Evolutionary conservation across 352 stramenopile genomes (phyloP).

Genomic region (Phytophthora syringae): DNA sequence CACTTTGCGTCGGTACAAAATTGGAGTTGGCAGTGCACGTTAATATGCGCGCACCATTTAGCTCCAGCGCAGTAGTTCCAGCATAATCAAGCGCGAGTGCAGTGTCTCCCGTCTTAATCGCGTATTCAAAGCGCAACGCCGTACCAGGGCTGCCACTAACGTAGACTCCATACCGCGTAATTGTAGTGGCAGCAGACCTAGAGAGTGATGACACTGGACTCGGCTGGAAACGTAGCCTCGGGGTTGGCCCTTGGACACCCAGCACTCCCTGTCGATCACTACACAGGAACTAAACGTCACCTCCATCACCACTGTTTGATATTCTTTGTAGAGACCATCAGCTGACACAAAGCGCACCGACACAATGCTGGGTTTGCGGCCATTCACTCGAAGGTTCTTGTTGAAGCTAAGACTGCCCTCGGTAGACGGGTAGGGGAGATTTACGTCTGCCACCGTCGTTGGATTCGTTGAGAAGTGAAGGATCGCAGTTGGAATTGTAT

Average conservation of each 20-base stretch:
- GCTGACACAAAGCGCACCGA: constrained; percentile 58
- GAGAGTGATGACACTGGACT: constrained; percentile 39
- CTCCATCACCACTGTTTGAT: constrained; percentile 65
- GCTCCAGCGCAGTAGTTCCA: constrained; percentile 52
- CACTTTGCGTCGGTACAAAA: constrained; percentile 50
- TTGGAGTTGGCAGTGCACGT: constrained; percentile 53
- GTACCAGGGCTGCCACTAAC: constrained; percentile 57
- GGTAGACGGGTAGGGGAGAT: constrained; percentile 72
- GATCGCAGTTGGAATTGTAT: constrained; percentile 49
- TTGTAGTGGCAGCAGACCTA: constrained; percentile 31
- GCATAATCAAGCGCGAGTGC: constrained; percentile 73
- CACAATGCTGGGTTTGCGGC: constrained; percentile 65
- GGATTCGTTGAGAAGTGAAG: constrained; percentile 70
- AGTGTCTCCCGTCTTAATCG: constrained; percentile 74
- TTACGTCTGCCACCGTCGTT: constrained; percentile 67
- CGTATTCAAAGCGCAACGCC: constrained; percentile 77
- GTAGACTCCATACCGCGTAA: constrained; percentile 69
- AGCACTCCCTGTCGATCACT: constrained; percentile 43
- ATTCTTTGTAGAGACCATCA: constrained; percentile 68
- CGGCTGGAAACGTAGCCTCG: constrained; percentile 64
- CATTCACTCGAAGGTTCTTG: constrained; percentile 74
- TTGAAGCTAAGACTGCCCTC: constrained; percentile 74
- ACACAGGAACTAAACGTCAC: constrained; percentile 77
- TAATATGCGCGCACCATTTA: constrained; percentile 75
- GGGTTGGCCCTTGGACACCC: constrained; percentile 32